Evolutionary conservation across 352 stramenopile species (phyloP), one percentile per base, ranked within the genome.

Genomic region (Globisporangium heterothallicum): DNA sequence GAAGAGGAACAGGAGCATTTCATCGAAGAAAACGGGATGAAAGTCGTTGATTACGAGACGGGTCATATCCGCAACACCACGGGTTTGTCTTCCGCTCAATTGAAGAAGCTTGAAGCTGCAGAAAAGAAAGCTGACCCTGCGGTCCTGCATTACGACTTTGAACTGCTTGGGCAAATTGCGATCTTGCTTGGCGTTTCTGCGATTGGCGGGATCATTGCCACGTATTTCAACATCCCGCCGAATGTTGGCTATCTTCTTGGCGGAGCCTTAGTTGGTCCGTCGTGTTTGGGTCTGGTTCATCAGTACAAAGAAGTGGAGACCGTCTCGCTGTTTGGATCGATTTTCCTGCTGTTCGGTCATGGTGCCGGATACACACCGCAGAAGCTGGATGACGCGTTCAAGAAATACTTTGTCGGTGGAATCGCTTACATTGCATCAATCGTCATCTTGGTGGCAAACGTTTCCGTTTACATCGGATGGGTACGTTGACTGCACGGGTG

Each of bases 261-360:
- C 29, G 91, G 91, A 24, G 88, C 92, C 26, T 61, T 97, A 2
- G 85, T 97, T 4, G 91, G 91, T 18, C 91, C 90, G 14, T 96
- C 84, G 22, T 94, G 90, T 40, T 61, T 96, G 13, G 83, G 78
- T 4, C 51, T 95, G 16, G 86, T 97, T 22, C 70, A 77, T 30
- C 68, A 96, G 25, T 94, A 96, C 60, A 91, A 93, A 48, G 83
- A 97, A 56, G 91, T 97, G 16, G 86, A 97, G 58, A 98, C 90
- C 0, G 84, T 98, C 49, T 95, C 88, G 29, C 83, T 97, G 24
- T 97, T 98, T 57, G 92, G 92, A 13, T 96, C 85, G 2, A 86
- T 98, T 27, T 98, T 98, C 54, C 60, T 97, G 36, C 65, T 98
- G 2, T 98, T 98, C 60, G 84, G 84, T n/a, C 84, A 94, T 53